A percentile compares a stretch with the other conserved stretches of the same genome.
phyloP scores from a whole-genome alignment of 164 flowering plant species.

The Vitis labrusca region DNA sequence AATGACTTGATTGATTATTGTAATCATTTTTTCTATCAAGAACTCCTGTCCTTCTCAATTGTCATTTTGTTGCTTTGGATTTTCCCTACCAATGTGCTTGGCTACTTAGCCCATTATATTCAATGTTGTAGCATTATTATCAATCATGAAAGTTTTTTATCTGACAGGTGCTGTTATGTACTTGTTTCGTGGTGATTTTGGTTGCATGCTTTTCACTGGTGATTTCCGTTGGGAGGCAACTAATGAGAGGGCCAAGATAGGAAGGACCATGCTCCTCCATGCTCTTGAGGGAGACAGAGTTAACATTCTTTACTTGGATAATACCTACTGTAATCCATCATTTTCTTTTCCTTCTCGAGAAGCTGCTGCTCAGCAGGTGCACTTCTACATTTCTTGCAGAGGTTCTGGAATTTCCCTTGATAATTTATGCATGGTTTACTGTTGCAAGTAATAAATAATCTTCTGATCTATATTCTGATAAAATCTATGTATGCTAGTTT shows the following conservation, averaged over 20 bases:
- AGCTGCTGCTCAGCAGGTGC: constrained; percentile 75
- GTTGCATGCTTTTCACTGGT: constrained; percentile 71
- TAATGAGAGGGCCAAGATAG: constrained; percentile 37
- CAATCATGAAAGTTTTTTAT: neutral
- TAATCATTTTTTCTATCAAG: too few species aligned
- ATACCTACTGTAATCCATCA: constrained; percentile 80
- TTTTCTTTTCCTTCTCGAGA: constrained; percentile 75
- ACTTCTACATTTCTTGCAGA: constrained; percentile 2
- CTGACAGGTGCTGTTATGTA: constrained; percentile 55
- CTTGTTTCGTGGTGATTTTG: constrained; percentile 75
- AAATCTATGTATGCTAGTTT: too few species aligned
- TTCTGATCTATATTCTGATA: too few species aligned
- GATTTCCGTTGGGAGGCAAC: constrained; percentile 70
- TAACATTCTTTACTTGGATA: constrained; percentile 71
- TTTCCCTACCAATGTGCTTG: neutral
- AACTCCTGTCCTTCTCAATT: too few species aligned
- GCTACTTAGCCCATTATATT: neutral
- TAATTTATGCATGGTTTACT: neutral
- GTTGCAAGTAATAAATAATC: too few species aligned
- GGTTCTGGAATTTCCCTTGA: neutral
- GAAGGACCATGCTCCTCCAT: constrained; percentile 46
- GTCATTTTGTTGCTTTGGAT: neutral
- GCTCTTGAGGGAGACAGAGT: constrained; percentile 54
- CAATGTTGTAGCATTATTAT: too few species aligned
- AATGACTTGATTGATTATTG: too few species aligned